phyloP scores from a whole-genome alignment of 257 asterid genomes.

The Fraxinus anomala region DNA sequence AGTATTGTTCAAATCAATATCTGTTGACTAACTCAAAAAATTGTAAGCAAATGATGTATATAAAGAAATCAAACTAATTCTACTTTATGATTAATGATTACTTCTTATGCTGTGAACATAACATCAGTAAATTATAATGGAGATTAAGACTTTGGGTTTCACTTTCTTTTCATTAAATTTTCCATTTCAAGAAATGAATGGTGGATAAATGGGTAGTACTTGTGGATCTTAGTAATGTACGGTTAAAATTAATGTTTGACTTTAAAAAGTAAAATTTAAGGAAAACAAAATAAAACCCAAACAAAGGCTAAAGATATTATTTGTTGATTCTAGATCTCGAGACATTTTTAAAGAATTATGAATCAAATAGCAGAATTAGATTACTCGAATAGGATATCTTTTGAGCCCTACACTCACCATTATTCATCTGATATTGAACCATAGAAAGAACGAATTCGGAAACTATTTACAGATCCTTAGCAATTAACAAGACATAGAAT shows the following conservation, averaged over 20 bases:
- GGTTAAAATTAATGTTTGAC: too few species aligned
- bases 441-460: not conserved
- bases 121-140: not conserved
- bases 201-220: too few species aligned
- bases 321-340: not conserved
- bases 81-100: constrained; percentile 20
- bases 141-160: constrained; percentile 16
- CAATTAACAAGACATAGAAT: not conserved
- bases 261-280: too few species aligned
- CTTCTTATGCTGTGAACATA: not conserved
- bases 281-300: too few species aligned
- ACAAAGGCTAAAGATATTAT: not conserved
- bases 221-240: too few species aligned
- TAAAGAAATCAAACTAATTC: not conserved
- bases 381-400: not conserved
- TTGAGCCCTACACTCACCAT: constrained; percentile 1
- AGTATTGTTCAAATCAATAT: not conserved
- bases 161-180: too few species aligned
- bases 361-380: constrained; percentile 6
- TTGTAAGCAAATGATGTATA: not conserved
- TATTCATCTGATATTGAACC: not conserved
- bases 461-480: not conserved
- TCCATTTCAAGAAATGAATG: too few species aligned
- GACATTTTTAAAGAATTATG: not conserved
- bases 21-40: too few species aligned